Percentiles rank a stretch among this genome's conserved stretches.
Conservation (phyloP, 2,329 filamentous ascomycete species). For the Fusarium sp. region DNA sequence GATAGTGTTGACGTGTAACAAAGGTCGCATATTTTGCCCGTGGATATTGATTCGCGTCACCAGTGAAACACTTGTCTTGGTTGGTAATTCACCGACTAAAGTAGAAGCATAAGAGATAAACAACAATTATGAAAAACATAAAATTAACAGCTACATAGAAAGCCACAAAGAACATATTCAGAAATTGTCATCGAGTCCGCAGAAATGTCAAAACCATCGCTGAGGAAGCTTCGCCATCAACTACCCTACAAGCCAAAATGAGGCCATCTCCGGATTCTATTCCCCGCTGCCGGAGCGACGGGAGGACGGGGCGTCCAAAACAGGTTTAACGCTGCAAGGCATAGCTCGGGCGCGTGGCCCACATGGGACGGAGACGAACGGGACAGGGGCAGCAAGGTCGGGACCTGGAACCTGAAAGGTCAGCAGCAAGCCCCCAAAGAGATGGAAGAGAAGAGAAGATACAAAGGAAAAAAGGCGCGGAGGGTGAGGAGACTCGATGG, state of each 20-base stretch:
- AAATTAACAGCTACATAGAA: background rate
- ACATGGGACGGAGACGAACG: slow-evolving; percentile 37
- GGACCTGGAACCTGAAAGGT: slow-evolving; percentile 16
- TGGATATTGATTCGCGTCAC: background rate
- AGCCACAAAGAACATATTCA: background rate
- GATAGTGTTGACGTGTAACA: background rate
- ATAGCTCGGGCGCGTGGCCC: slow-evolving; percentile 22
- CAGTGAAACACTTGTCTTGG: background rate
- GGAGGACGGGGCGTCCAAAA: slow-evolving; percentile 22
- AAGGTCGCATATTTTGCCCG: background rate
- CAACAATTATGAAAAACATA: background rate
- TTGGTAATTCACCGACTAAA: background rate
- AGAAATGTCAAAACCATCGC: background rate
- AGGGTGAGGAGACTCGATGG: slow-evolving; percentile 17
- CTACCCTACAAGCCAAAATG: slow-evolving; percentile 24
- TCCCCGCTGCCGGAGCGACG: slow-evolving; percentile 29
- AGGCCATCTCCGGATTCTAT: slow-evolving; percentile 32
- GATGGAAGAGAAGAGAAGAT: slow-evolving; percentile 2
- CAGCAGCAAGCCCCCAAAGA: background rate
- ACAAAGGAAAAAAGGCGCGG: slow-evolving; percentile 21
- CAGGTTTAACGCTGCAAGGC: slow-evolving; percentile 19
- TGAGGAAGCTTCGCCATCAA: background rate
- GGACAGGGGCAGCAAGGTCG: slow-evolving; percentile 31
- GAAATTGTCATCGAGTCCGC: background rate
- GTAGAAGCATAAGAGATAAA: background rate